Conservation (phyloP, 495 filamentous ascomycete species). For the Podospora conica region DNA sequence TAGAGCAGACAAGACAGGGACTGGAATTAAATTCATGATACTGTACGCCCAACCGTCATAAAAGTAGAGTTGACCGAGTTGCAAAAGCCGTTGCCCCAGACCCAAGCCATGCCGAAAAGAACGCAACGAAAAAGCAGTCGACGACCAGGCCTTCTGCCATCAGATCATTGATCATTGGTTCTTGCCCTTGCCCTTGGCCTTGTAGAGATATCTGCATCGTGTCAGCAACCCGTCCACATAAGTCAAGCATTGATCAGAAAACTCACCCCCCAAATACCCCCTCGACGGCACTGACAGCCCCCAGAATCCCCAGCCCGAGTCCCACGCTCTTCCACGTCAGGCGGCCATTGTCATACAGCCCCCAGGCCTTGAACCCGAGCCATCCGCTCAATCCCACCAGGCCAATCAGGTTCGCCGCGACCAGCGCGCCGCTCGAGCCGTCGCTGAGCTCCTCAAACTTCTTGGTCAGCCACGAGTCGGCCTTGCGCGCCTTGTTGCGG, state of each 20-base stretch:
- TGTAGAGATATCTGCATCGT: conserved; percentile 30
- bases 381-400: conserved; percentile 41
- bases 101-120: not conserved
- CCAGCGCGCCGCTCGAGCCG: conserved; percentile 30
- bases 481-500: conserved; percentile 30
- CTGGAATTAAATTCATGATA: not conserved
- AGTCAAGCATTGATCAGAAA: not conserved
- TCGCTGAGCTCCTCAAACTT: conserved; percentile 28
- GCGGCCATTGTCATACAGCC: conserved; percentile 54
- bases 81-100: not conserved
- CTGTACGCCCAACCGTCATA: not conserved
- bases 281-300: conserved; percentile 37
- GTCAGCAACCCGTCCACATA: not conserved
- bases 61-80: not conserved
- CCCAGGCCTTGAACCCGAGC: conserved; percentile 43
- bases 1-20: not conserved
- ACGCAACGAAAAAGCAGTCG: not conserved
- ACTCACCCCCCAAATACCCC: conserved; percentile 36
- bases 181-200: conserved; percentile 37
- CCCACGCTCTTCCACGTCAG: conserved; percentile 67
- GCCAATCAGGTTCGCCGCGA: conserved; percentile 33
- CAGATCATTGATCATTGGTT: conserved; percentile 14
- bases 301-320: conserved; percentile 49
- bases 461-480: conserved; percentile 34
- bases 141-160: not conserved